Evolutionary conservation across 2,329 filamentous ascomycete species (phyloP).

Genomic region (Emmonsiellopsis sp.): DNA sequence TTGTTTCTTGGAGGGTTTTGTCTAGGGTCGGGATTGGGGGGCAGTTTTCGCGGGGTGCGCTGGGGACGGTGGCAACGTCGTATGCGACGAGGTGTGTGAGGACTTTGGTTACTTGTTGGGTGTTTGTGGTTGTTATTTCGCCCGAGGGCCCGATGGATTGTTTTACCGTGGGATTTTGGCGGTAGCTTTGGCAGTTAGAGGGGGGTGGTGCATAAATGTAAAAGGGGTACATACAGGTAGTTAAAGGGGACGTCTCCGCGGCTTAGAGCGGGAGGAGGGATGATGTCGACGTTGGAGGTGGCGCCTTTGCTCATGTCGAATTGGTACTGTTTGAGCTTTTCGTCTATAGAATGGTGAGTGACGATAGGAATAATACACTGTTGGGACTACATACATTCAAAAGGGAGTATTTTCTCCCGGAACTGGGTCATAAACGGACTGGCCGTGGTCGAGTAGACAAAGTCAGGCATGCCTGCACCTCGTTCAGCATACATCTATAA

Average conservation of each 20-base stretch:
- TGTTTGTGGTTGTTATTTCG: slow-evolving; percentile 53
- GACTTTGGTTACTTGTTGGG: slow-evolving; percentile 48
- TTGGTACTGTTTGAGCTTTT: slow-evolving; percentile 55
- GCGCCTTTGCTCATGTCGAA: slow-evolving; percentile 55
- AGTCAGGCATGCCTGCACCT: slow-evolving; percentile 61
- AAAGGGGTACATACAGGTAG: slow-evolving; percentile 35
- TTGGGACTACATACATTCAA: slow-evolving; percentile 49
- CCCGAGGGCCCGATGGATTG: slow-evolving; percentile 49
- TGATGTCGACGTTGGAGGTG: slow-evolving; percentile 56
- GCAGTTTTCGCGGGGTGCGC: slow-evolving; percentile 48
- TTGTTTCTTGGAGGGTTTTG: slow-evolving; percentile 52
- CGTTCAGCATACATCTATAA: slow-evolving; percentile 3
- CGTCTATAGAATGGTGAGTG: slow-evolving; percentile 30
- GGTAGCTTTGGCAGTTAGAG: slow-evolving; percentile 51
- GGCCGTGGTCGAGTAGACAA: slow-evolving; percentile 65
- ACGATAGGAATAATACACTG: not conserved
- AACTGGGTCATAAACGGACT: slow-evolving; percentile 65
- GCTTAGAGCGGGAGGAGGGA: slow-evolving; percentile 72
- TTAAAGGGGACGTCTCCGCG: slow-evolving; percentile 65
- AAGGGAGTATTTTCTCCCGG: slow-evolving; percentile 59
- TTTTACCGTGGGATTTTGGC: slow-evolving; percentile 73
- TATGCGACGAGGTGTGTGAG: slow-evolving; percentile 52
- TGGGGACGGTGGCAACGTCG: slow-evolving; percentile 54
- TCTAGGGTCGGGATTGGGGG: slow-evolving; percentile 43
- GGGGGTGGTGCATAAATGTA: slow-evolving; percentile 16